A percentile compares a stretch with the other conserved stretches of the same genome.
Evolutionary conservation across 2,329 filamentous ascomycete species (phyloP).

Genomic region (Pestalotiopsis sp.): DNA sequence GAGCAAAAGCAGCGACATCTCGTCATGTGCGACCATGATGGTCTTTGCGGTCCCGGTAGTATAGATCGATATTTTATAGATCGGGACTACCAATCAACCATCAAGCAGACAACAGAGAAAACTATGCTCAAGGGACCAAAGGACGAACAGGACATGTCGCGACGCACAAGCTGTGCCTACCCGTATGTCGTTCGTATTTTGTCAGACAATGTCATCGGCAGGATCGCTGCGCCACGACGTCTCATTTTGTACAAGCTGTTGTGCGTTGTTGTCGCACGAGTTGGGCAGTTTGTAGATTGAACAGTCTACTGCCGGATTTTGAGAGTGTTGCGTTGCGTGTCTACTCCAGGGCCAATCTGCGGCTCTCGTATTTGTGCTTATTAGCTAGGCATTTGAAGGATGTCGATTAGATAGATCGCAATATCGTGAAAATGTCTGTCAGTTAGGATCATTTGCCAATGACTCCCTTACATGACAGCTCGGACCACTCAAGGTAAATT

Average conservation of each 20-base stretch:
- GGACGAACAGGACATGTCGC: too few species aligned
- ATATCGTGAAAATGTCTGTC: too few species aligned
- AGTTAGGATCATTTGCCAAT: too few species aligned
- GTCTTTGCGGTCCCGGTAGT: background rate
- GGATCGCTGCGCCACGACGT: background rate
- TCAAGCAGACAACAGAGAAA: background rate
- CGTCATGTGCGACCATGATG: background rate
- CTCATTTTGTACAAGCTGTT: background rate
- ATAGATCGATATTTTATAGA: background rate
- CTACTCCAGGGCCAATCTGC: too few species aligned
- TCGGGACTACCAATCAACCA: background rate
- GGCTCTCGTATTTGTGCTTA: too few species aligned
- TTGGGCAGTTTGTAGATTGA: background rate
- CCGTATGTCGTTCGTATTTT: background rate
- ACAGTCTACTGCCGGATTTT: background rate
- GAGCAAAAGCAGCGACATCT: background rate
- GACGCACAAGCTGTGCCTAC: too few species aligned
- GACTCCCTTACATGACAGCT: too few species aligned
- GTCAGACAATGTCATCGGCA: background rate
- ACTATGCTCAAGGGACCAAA: too few species aligned
- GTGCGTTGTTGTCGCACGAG: background rate
- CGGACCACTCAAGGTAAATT: too few species aligned
- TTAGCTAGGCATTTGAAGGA: too few species aligned
- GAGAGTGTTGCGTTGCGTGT: background rate
- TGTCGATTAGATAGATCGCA: too few species aligned